A percentile compares a stretch with the other conserved stretches of the same genome.
These are phyloP conservation scores for Athelia psychrophila DNA, from an alignment of 1,284 basidiomycete genomes.

Conservation along the genomic window DNA sequence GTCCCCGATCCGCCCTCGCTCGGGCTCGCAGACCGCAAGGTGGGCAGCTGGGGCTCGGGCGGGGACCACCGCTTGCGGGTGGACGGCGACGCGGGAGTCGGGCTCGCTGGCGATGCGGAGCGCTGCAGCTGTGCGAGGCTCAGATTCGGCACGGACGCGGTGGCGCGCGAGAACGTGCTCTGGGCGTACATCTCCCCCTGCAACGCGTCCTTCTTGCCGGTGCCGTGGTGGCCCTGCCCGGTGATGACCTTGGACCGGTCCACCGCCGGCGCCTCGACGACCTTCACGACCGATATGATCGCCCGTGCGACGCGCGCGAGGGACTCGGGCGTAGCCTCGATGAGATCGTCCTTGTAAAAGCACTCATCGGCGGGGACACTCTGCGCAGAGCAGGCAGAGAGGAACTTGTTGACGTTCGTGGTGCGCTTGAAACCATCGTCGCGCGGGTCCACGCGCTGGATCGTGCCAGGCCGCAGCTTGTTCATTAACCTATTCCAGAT, in stretches of 20 bases:
- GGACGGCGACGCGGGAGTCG: constrained; percentile 21
- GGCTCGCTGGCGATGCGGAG: constrained; percentile 21
- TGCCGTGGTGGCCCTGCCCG: constrained; percentile 5
- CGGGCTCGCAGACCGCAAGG: constrained; percentile 54
- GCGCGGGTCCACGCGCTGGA: constrained; percentile 62
- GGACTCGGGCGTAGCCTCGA: constrained; percentile 54
- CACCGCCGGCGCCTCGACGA: constrained; percentile 50
- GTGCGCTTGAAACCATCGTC: constrained; percentile 65
- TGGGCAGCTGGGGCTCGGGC: constrained; percentile 46
- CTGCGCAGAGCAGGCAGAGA: constrained; percentile 64
- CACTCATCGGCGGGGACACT: constrained; percentile 61
- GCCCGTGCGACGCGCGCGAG: constrained; percentile 66
- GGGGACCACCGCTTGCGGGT: constrained; percentile 49
- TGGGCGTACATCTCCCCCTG: constrained; percentile 25
- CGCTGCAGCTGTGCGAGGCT: constrained; percentile 12
- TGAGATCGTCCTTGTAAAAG: constrained; percentile 69
- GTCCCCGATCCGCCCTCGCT: constrained; percentile 4
- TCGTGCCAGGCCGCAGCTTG: constrained; percentile 59
- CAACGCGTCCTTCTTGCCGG: constrained; percentile 12
- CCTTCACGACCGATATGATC: constrained; percentile 61
- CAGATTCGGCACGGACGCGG: constrained; percentile 67
- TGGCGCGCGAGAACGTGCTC: constrained; percentile 34
- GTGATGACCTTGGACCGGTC: constrained; percentile 8
- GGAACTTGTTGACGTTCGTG: constrained; percentile 71
- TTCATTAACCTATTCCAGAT: too few species aligned